Evolutionary conservation across 306 rosid genomes (phyloP).

Genomic region (Lathyrus aphaca): DNA sequence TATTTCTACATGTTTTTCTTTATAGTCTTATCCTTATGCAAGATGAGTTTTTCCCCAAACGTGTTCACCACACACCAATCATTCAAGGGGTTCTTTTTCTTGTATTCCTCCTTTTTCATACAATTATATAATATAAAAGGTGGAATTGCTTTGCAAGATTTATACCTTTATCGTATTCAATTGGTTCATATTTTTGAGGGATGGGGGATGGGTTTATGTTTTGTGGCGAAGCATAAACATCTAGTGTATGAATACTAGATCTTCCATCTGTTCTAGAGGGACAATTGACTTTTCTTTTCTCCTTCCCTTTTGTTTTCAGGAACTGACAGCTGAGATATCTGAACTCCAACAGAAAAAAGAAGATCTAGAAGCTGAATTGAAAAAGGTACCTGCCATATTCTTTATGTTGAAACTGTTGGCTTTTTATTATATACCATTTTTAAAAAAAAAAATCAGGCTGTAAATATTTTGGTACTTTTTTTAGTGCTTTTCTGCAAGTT

Average conservation of each 20-base stretch:
- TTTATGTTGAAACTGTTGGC: not conserved
- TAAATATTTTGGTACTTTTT: not conserved
- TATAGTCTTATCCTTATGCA: no score
- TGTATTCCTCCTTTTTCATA: no score
- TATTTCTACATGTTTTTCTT: no score
- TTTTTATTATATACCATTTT: not conserved
- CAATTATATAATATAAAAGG: no score
- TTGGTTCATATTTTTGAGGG: no score
- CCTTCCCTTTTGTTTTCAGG: constrained; percentile 57
- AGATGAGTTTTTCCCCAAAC: no score
- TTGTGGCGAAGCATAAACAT: constrained; percentile 7
- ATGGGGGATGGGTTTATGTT: no score
- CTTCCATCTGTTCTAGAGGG: constrained; percentile 36
- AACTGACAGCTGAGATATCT: constrained; percentile 70
- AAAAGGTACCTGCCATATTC: constrained; percentile 59
- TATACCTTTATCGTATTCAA: no score
- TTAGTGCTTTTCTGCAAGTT: constrained; percentile 6
- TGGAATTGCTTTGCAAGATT: no score
- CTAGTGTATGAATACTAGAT: constrained; percentile 26
- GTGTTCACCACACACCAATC: no score
- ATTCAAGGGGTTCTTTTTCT: no score
- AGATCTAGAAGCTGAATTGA: constrained; percentile 83
- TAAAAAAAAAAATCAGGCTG: not conserved
- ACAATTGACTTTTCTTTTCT: constrained; percentile 30
- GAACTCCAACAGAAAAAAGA: constrained; percentile 84